phyloP scores from a whole-genome alignment of 2,329 filamentous ascomycete species.

The Fusarium staphyleae region DNA sequence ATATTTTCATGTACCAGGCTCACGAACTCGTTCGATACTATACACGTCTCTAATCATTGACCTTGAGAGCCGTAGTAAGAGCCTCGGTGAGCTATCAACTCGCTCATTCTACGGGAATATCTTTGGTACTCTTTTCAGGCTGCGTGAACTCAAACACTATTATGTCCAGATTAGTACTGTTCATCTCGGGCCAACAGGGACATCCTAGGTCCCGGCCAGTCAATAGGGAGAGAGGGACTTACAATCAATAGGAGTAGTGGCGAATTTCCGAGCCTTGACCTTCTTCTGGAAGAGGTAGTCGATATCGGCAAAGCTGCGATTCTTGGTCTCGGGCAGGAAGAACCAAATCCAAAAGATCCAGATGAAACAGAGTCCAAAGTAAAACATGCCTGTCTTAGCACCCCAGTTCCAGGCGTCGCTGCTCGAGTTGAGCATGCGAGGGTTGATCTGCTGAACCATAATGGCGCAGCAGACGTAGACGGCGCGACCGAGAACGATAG shows the following conservation, averaged over 20 bases:
- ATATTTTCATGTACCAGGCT: neutral
- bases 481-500: conserved; percentile 53
- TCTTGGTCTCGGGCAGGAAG: conserved; percentile 61
- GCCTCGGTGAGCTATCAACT: neutral
- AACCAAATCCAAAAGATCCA: conserved; percentile 59
- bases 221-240: conserved; percentile 21
- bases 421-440: conserved; percentile 55
- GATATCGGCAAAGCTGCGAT: conserved; percentile 61
- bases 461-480: conserved; percentile 52
- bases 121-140: conserved; percentile 9
- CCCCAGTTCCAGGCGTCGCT: conserved; percentile 53
- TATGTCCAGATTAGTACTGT: neutral
- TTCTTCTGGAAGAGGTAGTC: conserved; percentile 60
- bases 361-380: conserved; percentile 52
- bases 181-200: neutral
- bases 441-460: conserved; percentile 50
- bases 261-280: conserved; percentile 51
- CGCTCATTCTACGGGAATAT: neutral
- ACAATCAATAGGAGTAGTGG: conserved; percentile 40
- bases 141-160: conserved; percentile 22
- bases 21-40: neutral
- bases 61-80: neutral
- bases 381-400: conserved; percentile 57
- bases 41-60: no score
- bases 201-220: no score